Conservation (phyloP, 106 monocot species). For the Dactylorhiza incarnata region DNA sequence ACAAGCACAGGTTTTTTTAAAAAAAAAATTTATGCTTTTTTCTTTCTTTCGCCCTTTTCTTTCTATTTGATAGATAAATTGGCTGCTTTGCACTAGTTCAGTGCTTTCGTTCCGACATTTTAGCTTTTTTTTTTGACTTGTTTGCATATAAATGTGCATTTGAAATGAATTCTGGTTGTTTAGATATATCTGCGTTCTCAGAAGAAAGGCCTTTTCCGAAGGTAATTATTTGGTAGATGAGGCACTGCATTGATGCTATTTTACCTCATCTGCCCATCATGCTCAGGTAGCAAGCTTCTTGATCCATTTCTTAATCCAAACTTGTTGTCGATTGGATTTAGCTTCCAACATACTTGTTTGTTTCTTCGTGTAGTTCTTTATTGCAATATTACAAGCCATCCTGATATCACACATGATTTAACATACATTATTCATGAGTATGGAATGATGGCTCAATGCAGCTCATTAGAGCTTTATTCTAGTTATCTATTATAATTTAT, state of each 20-base stretch:
- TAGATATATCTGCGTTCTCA: not conserved
- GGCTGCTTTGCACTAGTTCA: not conserved
- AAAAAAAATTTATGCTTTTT: not conserved
- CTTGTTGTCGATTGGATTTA: not conserved
- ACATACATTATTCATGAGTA: not conserved
- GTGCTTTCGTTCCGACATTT: not conserved
- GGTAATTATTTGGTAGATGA: not conserved
- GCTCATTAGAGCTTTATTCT: not conserved
- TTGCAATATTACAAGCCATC: not conserved
- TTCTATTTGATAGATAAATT: not conserved
- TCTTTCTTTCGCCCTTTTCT: not conserved
- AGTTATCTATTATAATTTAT: not conserved
- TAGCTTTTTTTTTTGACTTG: not conserved
- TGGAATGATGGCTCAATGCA: not conserved
- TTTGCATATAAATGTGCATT: not conserved
- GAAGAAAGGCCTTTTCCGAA: not conserved
- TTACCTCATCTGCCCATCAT: not conserved
- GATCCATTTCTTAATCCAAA: not conserved
- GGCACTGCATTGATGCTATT: not conserved
- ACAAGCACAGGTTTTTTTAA: conserved; percentile 67
- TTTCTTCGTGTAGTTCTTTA: not conserved
- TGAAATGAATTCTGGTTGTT: not conserved
- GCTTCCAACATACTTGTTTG: not conserved
- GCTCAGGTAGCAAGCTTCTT: not conserved
- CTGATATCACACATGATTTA: not conserved